Evolutionary conservation across 139 green algal genomes (phyloP).

Genomic region (Desmodesmus armatus): DNA sequence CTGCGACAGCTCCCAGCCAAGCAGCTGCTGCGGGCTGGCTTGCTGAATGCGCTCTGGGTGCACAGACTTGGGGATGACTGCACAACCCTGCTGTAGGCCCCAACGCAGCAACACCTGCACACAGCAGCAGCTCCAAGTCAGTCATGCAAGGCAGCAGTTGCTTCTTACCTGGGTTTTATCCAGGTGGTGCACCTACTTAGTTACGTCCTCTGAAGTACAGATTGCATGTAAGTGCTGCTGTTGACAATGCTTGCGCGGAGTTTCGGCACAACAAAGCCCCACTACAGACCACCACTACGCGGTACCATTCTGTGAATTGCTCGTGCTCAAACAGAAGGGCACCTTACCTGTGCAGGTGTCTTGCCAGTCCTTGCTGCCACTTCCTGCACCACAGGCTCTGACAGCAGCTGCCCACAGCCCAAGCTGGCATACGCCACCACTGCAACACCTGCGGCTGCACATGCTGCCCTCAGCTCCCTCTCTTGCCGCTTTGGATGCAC

Average conservation of each 20-base stretch:
- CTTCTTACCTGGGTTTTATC: too few species aligned
- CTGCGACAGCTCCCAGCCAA: slow-evolving; percentile 47
- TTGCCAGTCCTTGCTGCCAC: slow-evolving; percentile 42
- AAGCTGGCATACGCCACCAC: slow-evolving; percentile 68
- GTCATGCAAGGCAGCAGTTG: too few species aligned
- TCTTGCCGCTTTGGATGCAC: slow-evolving; percentile 52
- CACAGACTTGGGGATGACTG: slow-evolving; percentile 86
- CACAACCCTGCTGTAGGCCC: slow-evolving; percentile 74
- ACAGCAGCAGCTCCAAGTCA: too few species aligned
- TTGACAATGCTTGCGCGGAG: too few species aligned
- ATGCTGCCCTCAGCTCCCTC: slow-evolving; percentile 37
- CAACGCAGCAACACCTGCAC: slow-evolving; percentile 82
- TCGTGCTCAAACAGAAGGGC: too few species aligned
- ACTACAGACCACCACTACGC: too few species aligned
- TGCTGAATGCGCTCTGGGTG: slow-evolving; percentile 54
- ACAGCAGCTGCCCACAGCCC: slow-evolving; percentile 62
- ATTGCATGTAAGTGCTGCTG: too few species aligned
- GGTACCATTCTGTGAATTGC: too few species aligned
- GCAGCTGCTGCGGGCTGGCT: slow-evolving; percentile 50
- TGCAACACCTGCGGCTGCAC: slow-evolving; percentile 33
- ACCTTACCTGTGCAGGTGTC: slow-evolving; percentile 58
- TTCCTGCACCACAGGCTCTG: slow-evolving; percentile 48
- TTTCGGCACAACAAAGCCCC: too few species aligned
- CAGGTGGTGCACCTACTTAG: too few species aligned
- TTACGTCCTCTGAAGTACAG: too few species aligned